phyloP scores from a whole-genome alignment of 176 grass and related monocot genomes.

The Eleusine indica region DNA sequence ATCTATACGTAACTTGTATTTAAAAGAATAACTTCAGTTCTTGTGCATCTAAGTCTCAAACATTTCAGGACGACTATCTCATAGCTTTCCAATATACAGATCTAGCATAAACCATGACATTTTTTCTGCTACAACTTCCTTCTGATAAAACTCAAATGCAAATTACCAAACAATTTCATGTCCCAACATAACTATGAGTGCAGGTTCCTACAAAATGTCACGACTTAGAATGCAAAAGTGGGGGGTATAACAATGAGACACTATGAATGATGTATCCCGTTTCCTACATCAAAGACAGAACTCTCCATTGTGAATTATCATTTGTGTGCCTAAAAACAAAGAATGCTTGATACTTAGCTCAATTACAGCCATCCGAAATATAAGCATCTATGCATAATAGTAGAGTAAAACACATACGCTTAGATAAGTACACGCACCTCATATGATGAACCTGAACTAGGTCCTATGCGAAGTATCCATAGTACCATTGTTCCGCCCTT shows the following conservation, averaged over 20 bases:
- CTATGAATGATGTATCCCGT: conserved; percentile 4
- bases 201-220: conserved; percentile 6
- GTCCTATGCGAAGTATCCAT: conserved; percentile 39
- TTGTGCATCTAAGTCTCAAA: conserved; percentile 3
- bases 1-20: conserved; percentile 30
- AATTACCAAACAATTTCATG: conserved; percentile 14
- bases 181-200: background rate
- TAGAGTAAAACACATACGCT: background rate
- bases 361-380: background rate
- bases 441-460: conserved; percentile 58
- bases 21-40: background rate
- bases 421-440: conserved; percentile 51
- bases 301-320: background rate
- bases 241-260: background rate
- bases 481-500: conserved; percentile 35
- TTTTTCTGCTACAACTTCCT: conserved; percentile 9
- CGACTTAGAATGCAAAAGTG: background rate
- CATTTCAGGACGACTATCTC: background rate
- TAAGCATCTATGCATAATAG: background rate
- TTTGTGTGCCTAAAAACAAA: background rate
- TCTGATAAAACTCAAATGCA: conserved; percentile 18
- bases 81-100: background rate
- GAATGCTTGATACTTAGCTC: background rate
- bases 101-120: conserved; percentile 13
- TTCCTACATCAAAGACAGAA: conserved; percentile 11